Conservation (phyloP, 257 asterid genomes). For the Linderniella brevidens region DNA sequence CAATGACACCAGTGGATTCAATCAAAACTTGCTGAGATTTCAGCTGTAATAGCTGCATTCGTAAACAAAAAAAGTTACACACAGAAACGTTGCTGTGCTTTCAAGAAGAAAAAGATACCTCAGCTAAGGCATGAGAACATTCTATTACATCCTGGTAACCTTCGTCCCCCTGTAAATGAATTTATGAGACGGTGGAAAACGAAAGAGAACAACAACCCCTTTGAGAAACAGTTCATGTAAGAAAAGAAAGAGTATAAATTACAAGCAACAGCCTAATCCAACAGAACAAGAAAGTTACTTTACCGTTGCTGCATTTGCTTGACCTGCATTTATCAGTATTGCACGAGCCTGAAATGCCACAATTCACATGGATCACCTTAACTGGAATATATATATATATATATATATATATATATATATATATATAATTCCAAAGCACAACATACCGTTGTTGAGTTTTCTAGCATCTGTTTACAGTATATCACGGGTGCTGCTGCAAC, state of each 20-base stretch:
- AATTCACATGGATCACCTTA: no score
- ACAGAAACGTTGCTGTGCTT: background rate
- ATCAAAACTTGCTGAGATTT: conserved; percentile 66
- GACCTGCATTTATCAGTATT: conserved; percentile 91
- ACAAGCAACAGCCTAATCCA: no score
- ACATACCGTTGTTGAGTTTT: conserved; percentile 61
- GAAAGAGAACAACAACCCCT: background rate
- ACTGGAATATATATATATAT: background rate
- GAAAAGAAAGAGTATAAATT: conserved; percentile 7
- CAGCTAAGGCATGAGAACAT: conserved; percentile 58
- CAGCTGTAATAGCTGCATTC: conserved; percentile 54
- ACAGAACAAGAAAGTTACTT: conserved; percentile 29
- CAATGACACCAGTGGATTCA: conserved; percentile 97
- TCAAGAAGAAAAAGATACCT: conserved; percentile 24
- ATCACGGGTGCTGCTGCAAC: conserved; percentile 98
- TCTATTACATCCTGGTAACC: conserved; percentile 88
- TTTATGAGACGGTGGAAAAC: conserved; percentile 2
- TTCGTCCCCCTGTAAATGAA: conserved; percentile 68
- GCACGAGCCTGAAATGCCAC: conserved; percentile 77
- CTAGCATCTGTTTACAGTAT: conserved; percentile 64
- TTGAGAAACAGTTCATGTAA: background rate
- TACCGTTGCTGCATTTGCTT: conserved; percentile 99
- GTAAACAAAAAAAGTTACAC: conserved; percentile 1
- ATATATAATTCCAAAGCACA: background rate
- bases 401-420: background rate